A percentile compares a stretch with the other conserved stretches of the same genome.
phyloP scores from a whole-genome alignment of 148 eudicot genomes.

The Rhododendron griersonianum region DNA sequence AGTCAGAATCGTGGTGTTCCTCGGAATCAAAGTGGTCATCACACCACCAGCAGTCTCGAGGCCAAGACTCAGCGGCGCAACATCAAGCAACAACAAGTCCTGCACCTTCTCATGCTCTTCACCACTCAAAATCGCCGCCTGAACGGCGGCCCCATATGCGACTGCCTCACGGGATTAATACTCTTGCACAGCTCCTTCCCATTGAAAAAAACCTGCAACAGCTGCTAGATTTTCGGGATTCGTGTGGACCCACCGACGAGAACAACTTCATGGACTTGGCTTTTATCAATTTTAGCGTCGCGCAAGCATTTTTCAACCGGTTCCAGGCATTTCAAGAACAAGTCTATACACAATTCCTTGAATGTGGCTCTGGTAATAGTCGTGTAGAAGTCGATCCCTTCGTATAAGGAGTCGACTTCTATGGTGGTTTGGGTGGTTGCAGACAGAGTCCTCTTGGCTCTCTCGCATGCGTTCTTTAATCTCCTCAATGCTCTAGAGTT shows the following conservation, averaged over 20 bases:
- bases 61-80: constrained; percentile 29
- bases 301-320: constrained; percentile 34
- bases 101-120: constrained; percentile 37
- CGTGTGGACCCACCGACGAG: constrained; percentile 38
- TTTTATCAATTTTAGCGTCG: constrained; percentile 33
- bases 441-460: constrained; percentile 32
- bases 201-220: constrained; percentile 35
- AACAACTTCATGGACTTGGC: constrained; percentile 24
- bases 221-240: constrained; percentile 37
- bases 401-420: constrained; percentile 31
- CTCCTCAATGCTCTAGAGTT: constrained; percentile 30
- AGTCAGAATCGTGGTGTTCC: constrained; percentile 38
- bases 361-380: constrained; percentile 34
- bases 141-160: constrained; percentile 41
- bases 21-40: constrained; percentile 28
- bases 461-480: constrained; percentile 31
- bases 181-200: constrained; percentile 41
- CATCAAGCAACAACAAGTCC: constrained; percentile 30
- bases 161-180: constrained; percentile 39
- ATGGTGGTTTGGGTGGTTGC: constrained; percentile 28
- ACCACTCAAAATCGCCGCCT: constrained; percentile 33
- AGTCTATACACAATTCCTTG: constrained; percentile 32
- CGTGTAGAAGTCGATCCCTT: constrained; percentile 35
- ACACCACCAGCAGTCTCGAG: constrained; percentile 35
- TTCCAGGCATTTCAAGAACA: constrained; percentile 35